Percentiles rank a stretch among this genome's conserved stretches.
Evolutionary conservation across 1,284 basidiomycete species (phyloP).

Genomic region (Moesziomyces antarcticus): DNA sequence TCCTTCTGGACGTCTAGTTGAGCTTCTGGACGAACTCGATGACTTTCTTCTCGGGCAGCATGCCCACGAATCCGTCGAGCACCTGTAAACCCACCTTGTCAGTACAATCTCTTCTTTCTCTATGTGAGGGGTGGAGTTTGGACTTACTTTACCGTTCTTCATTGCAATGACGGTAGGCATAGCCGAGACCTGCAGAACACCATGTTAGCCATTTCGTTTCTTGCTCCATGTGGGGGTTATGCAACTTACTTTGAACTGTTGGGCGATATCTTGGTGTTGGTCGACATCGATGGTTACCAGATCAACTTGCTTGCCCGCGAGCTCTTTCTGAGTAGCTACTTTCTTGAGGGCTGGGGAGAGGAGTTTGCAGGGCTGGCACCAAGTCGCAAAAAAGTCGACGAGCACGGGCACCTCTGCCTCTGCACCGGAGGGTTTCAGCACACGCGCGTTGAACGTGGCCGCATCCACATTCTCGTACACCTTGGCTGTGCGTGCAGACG

Average conservation of each 20-base stretch:
- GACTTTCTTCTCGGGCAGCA: conserved; percentile 53
- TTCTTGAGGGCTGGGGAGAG: conserved; percentile 53
- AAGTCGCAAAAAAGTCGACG: conserved; percentile 59
- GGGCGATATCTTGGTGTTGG: conserved; percentile 41
- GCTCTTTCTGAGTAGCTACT: conserved; percentile 27
- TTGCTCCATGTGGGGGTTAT: background rate
- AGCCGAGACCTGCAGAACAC: conserved; percentile 22
- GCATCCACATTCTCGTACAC: conserved; percentile 30
- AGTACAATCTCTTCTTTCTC: too few relatives aligned
- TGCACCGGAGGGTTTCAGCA: conserved; percentile 12
- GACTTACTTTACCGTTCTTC: conserved; percentile 48
- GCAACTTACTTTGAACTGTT: conserved; percentile 33
- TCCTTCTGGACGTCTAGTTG: conserved; percentile 13
- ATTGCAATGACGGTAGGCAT: conserved; percentile 59
- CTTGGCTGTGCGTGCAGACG: conserved; percentile 3
- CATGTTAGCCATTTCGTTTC: too few relatives aligned
- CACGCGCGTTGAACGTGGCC: conserved; percentile 18
- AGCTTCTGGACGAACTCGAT: conserved; percentile 53
- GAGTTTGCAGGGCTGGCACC: conserved; percentile 61
- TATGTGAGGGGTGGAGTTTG: too few relatives aligned
- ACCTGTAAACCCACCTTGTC: conserved; percentile 9
- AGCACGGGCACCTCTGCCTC: conserved; percentile 37
- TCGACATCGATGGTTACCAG: conserved; percentile 57
- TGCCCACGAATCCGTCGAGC: conserved; percentile 48
- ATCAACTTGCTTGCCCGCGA: conserved; percentile 41